Evolutionary conservation across 2,329 filamentous ascomycete genomes (phyloP).

Genomic region (Coniochaeta sp.): DNA sequence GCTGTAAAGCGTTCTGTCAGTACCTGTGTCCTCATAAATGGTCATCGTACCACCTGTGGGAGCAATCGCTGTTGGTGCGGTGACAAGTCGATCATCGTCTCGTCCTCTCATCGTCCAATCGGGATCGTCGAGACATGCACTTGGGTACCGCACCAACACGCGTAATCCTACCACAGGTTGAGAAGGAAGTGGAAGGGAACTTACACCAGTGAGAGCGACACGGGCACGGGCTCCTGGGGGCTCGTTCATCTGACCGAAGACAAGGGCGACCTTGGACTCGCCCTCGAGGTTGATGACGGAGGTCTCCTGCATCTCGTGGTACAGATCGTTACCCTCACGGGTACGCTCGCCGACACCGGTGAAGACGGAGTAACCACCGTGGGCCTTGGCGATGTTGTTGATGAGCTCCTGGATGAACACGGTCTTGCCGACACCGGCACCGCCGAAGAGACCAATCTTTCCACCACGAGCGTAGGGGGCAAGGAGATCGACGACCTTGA

Average conservation of each 20-base stretch:
- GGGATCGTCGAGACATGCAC: too few relatives aligned
- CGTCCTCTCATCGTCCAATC: too few relatives aligned
- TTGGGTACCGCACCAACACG: too few relatives aligned
- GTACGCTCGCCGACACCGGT: constrained; percentile 99
- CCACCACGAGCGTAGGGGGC: constrained; percentile 99
- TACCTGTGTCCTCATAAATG: not conserved
- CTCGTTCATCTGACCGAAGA: constrained; percentile 99
- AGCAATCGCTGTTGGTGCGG: too few relatives aligned
- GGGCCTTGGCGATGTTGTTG: constrained; percentile 99
- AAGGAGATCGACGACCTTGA: constrained; percentile 99
- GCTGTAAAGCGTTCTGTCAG: constrained; percentile 1
- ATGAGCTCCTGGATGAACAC: constrained; percentile 99
- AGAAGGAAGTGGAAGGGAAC: not conserved
- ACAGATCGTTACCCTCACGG: constrained; percentile 99
- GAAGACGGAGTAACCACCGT: constrained; percentile 99
- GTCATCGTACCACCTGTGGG: not conserved
- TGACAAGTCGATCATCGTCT: too few relatives aligned
- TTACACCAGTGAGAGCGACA: constrained; percentile 89
- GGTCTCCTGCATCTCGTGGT: constrained; percentile 99
- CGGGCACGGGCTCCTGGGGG: constrained; percentile 98
- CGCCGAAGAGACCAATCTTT: constrained; percentile 99
- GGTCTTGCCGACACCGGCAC: constrained; percentile 99
- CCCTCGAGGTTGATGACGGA: constrained; percentile 98
- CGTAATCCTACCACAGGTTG: too few relatives aligned
- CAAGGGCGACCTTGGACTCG: constrained; percentile 98